phyloP scores from a whole-genome alignment of 768 basidiomycete species.

The Mycena crocata region DNA sequence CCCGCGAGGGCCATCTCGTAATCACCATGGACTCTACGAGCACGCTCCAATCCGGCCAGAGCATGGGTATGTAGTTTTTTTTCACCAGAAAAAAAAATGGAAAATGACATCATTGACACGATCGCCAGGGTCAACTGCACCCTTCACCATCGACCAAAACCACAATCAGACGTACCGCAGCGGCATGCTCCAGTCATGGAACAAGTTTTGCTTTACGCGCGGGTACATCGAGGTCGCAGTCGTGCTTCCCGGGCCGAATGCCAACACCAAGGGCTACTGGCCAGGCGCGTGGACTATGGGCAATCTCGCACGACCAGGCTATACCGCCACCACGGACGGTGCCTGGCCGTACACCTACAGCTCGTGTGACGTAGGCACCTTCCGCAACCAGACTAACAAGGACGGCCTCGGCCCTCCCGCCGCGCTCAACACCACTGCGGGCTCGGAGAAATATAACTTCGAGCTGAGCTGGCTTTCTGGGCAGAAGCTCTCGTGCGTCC shows the following conservation, averaged over 20 bases:
- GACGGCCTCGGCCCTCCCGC: slow-evolving; percentile 69
- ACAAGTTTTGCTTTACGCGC: slow-evolving; percentile 88
- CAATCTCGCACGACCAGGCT: slow-evolving; percentile 87
- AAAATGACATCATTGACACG: too few relatives aligned
- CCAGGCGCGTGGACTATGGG: slow-evolving; percentile 93
- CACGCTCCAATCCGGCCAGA: slow-evolving; percentile 45
- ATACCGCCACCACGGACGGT: slow-evolving; percentile 83
- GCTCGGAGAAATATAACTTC: slow-evolving; percentile 62
- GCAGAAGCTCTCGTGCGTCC: slow-evolving; percentile 75
- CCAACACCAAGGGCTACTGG: slow-evolving; percentile 70
- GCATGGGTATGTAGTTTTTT: slow-evolving; percentile 40
- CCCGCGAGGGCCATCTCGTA: slow-evolving; percentile 71
- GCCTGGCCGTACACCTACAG: slow-evolving; percentile 86
- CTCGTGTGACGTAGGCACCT: slow-evolving; percentile 81
- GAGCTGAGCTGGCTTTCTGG: slow-evolving; percentile 82
- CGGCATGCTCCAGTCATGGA: slow-evolving; percentile 92
- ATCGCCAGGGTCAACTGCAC: slow-evolving; percentile 54
- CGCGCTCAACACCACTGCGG: slow-evolving; percentile 64
- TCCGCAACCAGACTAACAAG: slow-evolving; percentile 73
- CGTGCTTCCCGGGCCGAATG: slow-evolving; percentile 68
- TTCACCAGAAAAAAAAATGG: too few relatives aligned
- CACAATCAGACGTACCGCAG: slow-evolving; percentile 73
- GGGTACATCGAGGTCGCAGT: slow-evolving; percentile 82
- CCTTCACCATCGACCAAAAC: slow-evolving; percentile 57
- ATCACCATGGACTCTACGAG: slow-evolving; percentile 70